phyloP scores from a whole-genome alignment of 257 asterid genomes.

The Plantago major region DNA sequence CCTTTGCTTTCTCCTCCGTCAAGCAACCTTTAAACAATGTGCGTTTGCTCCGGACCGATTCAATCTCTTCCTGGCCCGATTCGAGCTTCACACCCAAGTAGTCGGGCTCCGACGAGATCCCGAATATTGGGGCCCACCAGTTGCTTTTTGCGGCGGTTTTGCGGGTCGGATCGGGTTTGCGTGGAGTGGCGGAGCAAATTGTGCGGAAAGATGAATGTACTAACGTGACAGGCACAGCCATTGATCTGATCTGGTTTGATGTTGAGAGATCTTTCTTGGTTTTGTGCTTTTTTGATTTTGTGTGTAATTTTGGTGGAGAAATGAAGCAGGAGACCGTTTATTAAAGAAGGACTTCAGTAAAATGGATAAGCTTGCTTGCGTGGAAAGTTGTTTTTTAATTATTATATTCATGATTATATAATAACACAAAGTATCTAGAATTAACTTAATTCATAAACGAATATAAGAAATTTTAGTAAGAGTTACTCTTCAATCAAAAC shows the following conservation, averaged over 20 bases:
- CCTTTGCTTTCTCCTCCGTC: constrained; percentile 79
- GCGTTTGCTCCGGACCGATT: constrained; percentile 19
- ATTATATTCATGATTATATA: neutral
- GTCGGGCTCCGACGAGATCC: constrained; percentile 9
- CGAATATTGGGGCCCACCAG: constrained; percentile 16
- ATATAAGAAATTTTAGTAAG: no score
- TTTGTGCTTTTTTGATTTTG: neutral
- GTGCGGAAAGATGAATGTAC: constrained; percentile 4
- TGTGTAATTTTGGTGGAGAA: neutral
- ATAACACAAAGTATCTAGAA: no score
- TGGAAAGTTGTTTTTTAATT: neutral
- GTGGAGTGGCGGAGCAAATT: constrained; percentile 13
- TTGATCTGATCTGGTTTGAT: no score
- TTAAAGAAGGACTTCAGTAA: neutral
- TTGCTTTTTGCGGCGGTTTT: neutral
- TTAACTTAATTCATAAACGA: no score
- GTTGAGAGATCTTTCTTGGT: no score
- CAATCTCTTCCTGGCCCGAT: neutral
- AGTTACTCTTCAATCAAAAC: no score
- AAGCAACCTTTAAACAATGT: constrained; percentile 36
- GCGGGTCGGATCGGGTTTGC: neutral
- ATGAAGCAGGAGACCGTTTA: neutral
- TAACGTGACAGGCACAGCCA: neutral
- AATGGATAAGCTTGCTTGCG: constrained; percentile 10
- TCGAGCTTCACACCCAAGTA: constrained; percentile 1